These are phyloP conservation scores for Tylopilus vinaceipallidus DNA, from an alignment of 768 basidiomycete genomes.

Conservation along the genomic window DNA sequence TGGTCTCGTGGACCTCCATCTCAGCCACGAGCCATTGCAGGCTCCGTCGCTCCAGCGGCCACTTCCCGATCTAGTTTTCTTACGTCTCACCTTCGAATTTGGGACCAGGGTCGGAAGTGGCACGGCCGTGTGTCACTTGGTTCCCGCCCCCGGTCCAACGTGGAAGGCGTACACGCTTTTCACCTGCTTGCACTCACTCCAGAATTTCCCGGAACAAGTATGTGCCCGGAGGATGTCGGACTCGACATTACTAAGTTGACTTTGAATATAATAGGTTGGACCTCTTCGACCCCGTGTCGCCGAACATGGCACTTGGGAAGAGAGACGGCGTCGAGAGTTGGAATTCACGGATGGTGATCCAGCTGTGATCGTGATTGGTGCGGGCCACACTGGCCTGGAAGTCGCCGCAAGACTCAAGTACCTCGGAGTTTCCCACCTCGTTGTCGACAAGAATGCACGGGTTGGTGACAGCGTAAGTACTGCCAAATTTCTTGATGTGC, in stretches of 20 bases:
- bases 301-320: conserved; percentile 57
- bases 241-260: conserved; percentile 3
- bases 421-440: conserved; percentile 52
- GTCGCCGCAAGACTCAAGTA: conserved; percentile 64
- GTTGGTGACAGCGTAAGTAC: conserved; percentile 45
- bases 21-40: conserved; percentile 23
- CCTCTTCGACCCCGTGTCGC: conserved; percentile 40
- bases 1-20: conserved; percentile 14
- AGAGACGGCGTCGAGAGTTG: conserved; percentile 38
- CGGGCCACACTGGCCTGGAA: conserved; percentile 65
- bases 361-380: conserved; percentile 60
- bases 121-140: conserved; percentile 52
- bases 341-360: conserved; percentile 50
- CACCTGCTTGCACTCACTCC: conserved; percentile 59
- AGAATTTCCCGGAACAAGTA: conserved; percentile 51
- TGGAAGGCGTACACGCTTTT: conserved; percentile 65
- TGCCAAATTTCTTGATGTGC: background rate
- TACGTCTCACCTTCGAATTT: conserved; percentile 57
- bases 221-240: background rate
- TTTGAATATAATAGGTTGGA: conserved; percentile 32
- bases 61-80: conserved; percentile 56
- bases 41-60: conserved; percentile 36
- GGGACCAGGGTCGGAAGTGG: conserved; percentile 47
- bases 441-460: conserved; percentile 53
- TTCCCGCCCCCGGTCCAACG: conserved; percentile 38